Conservation (phyloP, 306 rosid genomes). For the Lotus japonicus region DNA sequence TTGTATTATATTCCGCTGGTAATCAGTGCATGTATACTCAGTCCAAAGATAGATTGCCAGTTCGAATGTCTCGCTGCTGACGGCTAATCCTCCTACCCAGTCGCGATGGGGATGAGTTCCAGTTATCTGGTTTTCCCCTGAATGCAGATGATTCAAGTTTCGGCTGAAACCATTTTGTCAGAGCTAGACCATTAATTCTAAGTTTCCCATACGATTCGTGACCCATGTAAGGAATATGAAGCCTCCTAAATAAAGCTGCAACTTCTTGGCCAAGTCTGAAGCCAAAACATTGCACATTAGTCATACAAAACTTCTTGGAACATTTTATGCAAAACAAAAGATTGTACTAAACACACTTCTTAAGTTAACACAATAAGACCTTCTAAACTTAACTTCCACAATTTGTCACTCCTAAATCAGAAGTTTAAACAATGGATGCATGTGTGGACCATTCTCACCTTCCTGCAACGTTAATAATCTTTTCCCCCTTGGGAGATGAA, state of each 20-base stretch:
- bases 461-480: constrained; percentile 59
- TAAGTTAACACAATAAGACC: background rate
- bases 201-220: constrained; percentile 74
- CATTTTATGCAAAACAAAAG: constrained; percentile 3
- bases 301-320: constrained; percentile 17
- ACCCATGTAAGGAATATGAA: constrained; percentile 65
- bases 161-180: constrained; percentile 82
- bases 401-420: background rate
- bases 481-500: constrained; percentile 47
- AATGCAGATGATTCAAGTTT: constrained; percentile 56
- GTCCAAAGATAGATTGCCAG: constrained; percentile 57
- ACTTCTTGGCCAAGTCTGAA: constrained; percentile 78
- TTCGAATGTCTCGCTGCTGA: constrained; percentile 80
- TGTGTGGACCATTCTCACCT: constrained; percentile 51
- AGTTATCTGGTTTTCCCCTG: constrained; percentile 56
- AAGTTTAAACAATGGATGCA: background rate
- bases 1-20: constrained; percentile 26
- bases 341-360: background rate
- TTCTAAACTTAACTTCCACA: background rate
- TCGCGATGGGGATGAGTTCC: constrained; percentile 48
- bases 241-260: constrained; percentile 72
- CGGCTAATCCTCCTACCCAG: constrained; percentile 58
- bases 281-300: constrained; percentile 24
- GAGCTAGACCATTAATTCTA: constrained; percentile 51
- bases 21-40: constrained; percentile 30